Percentiles rank a stretch among this genome's conserved stretches.
These are phyloP conservation scores for Andalucia godoyi DNA, from an alignment of 78 protist genomes.

Conservation along the genomic window DNA sequence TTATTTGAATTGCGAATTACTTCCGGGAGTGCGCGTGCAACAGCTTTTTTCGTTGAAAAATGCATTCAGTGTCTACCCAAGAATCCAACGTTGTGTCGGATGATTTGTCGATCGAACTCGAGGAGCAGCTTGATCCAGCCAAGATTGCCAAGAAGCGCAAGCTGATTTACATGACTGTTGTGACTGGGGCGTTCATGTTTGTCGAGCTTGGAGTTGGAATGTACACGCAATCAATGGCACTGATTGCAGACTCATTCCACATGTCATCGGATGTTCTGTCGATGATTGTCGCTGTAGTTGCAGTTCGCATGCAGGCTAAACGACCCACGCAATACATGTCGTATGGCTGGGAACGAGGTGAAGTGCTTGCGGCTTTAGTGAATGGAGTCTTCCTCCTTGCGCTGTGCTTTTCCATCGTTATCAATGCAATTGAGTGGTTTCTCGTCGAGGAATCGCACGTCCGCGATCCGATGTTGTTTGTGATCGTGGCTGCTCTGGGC, in stretches of 20 bases:
- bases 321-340: constrained; percentile 21
- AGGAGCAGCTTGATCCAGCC: no score
- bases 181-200: constrained; percentile 15
- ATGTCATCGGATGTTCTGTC: constrained; percentile 65
- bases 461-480: constrained; percentile 24
- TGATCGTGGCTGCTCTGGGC: constrained; percentile 57
- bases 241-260: constrained; percentile 77
- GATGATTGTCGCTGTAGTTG: constrained; percentile 34
- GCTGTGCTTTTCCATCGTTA: constrained; percentile 42
- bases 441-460: background rate
- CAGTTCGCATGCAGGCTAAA: constrained; percentile 12
- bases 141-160: no score
- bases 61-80: no score
- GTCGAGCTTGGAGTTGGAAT: constrained; percentile 30
- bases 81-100: no score
- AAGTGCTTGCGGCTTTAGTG: constrained; percentile 72
- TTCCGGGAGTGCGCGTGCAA: no score
- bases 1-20: no score
- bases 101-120: no score
- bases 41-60: no score
- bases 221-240: constrained; percentile 27
- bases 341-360: constrained; percentile 75
- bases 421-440: constrained; percentile 56
- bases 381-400: constrained; percentile 66
- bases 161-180: background rate